These are phyloP conservation scores for Termitomyces sp. DNA, from an alignment of 1,284 basidiomycete genomes.

Conservation along the genomic window DNA sequence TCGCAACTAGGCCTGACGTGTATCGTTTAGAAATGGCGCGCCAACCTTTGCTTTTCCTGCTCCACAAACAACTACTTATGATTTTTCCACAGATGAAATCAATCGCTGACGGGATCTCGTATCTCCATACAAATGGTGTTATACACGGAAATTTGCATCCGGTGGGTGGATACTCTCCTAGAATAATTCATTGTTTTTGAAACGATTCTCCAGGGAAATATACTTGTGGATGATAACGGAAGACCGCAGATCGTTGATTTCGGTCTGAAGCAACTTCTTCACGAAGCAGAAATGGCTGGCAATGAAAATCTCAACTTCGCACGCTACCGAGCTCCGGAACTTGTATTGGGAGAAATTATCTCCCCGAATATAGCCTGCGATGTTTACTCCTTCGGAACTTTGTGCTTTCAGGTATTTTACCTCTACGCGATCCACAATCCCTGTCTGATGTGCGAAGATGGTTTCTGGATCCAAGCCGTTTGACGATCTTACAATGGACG, in stretches of 20 bases:
- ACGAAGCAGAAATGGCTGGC: background rate
- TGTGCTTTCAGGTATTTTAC: background rate
- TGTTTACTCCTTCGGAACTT: background rate
- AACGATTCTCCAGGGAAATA: background rate
- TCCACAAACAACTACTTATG: no score
- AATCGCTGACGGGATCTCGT: background rate
- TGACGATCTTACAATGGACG: background rate
- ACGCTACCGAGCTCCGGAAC: conserved; percentile 7
- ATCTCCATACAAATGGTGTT: conserved; percentile 6
- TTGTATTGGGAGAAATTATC: background rate
- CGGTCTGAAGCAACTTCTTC: background rate
- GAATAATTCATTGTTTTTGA: background rate
- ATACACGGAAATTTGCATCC: conserved; percentile 8
- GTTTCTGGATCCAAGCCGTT: background rate
- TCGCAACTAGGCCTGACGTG: background rate
- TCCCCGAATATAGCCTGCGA: background rate
- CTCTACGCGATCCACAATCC: no score
- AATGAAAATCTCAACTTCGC: background rate
- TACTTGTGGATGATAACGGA: conserved; percentile 1
- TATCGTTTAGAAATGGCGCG: conserved; percentile 1
- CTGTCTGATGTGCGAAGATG: background rate
- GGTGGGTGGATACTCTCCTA: background rate
- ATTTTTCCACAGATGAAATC: background rate
- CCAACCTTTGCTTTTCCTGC: no score
- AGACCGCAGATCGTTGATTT: conserved; percentile 1